phyloP scores from a whole-genome alignment of 1,284 basidiomycete species.

The Erythrobasidium hasegawianum region DNA sequence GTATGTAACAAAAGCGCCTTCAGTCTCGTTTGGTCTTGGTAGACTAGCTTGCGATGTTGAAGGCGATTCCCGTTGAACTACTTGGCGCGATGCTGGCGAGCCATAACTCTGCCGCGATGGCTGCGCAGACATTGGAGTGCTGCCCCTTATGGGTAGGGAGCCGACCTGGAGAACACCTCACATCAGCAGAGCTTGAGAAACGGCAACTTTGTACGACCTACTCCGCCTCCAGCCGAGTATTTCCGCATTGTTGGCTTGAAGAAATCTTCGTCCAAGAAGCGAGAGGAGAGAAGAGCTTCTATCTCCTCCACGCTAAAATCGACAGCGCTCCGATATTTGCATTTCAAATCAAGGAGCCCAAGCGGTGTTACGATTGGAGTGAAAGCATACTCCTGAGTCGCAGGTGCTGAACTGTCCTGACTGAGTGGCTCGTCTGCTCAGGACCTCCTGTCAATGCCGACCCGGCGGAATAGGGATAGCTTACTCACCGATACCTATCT shows the following conservation, averaged over 20 bases:
- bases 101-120: conserved; percentile 9
- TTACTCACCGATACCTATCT: conserved; percentile 32
- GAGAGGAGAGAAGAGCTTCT: conserved; percentile 44
- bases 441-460: neutral
- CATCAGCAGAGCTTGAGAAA: too few species aligned
- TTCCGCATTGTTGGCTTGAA: conserved; percentile 43
- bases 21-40: neutral
- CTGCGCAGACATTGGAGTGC: conserved; percentile 5
- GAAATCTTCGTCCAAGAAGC: conserved; percentile 46
- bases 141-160: conserved; percentile 30
- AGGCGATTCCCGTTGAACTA: too few species aligned
- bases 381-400: conserved; percentile 36
- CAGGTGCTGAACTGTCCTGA: conserved; percentile 15
- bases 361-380: conserved; percentile 42
- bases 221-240: conserved; percentile 6
- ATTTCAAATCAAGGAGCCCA: conserved; percentile 37
- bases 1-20: neutral
- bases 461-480: too few species aligned
- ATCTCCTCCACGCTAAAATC: conserved; percentile 45
- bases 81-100: neutral
- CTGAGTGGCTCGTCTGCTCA: conserved; percentile 17
- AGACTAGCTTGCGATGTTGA: too few species aligned
- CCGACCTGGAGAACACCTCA: too few species aligned
- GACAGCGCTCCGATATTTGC: conserved; percentile 41
- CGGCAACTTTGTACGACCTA: too few species aligned